These are phyloP conservation scores for Zygotorulaspora florentina DNA, from an alignment of 805 yeast genomes.

Conservation along the genomic window DNA sequence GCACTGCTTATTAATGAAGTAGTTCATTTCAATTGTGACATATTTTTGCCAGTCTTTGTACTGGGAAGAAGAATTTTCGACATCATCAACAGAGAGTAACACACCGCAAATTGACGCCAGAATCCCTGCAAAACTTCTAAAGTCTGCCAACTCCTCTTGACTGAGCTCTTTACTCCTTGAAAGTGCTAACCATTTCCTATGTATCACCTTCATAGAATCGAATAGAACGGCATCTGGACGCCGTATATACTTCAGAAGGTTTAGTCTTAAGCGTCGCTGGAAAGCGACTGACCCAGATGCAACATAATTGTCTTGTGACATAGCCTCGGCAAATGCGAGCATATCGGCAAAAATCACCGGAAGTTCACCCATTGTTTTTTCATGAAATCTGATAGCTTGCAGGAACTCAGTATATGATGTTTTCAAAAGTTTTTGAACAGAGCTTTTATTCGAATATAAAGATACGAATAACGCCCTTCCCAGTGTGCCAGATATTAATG, in stretches of 20 bases:
- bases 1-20: constrained; percentile 50
- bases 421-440: constrained; percentile 46
- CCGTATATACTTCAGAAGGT: constrained; percentile 26
- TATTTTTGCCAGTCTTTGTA: constrained; percentile 27
- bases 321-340: constrained; percentile 38
- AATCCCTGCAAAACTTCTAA: constrained; percentile 68
- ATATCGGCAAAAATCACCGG: constrained; percentile 31
- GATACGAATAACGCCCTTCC: constrained; percentile 52
- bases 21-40: constrained; percentile 39
- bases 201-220: constrained; percentile 36
- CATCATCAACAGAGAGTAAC: constrained; percentile 39
- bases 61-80: constrained; percentile 8
- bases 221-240: constrained; percentile 27
- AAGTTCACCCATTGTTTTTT: constrained; percentile 21
- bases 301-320: constrained; percentile 51
- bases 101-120: constrained; percentile 68
- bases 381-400: constrained; percentile 27
- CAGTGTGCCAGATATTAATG: constrained; percentile 36
- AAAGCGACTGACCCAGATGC: constrained; percentile 65
- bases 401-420: constrained; percentile 36
- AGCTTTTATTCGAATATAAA: constrained; percentile 48
- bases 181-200: constrained; percentile 33
- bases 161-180: constrained; percentile 18
- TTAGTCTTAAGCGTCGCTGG: constrained; percentile 59
- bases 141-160: constrained; percentile 42